These are phyloP conservation scores for Fraxinus velutina DNA, from an alignment of 305 asterid species.

Conservation along the genomic window DNA sequence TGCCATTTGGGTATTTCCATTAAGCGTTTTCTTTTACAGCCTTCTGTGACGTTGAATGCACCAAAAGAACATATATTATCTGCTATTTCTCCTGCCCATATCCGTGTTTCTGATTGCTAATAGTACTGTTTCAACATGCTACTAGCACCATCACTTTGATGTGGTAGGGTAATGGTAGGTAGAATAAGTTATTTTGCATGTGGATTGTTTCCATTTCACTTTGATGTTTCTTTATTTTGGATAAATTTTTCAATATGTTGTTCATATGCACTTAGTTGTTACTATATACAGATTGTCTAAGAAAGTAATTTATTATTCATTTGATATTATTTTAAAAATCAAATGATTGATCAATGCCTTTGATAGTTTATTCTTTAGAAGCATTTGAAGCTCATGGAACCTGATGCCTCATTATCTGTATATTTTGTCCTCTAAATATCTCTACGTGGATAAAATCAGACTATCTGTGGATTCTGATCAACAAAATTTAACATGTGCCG, in stretches of 20 bases:
- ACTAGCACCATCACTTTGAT: background rate
- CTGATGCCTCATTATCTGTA: slow-evolving; percentile 15
- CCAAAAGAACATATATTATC: background rate
- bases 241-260: background rate
- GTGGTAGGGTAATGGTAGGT: background rate
- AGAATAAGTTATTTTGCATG: background rate
- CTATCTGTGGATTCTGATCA: slow-evolving; percentile 22
- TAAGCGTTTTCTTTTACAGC: background rate
- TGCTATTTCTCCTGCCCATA: background rate
- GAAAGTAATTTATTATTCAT: slow-evolving; percentile 5
- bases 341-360: background rate
- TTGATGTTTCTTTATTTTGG: background rate
- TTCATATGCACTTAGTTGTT: background rate
- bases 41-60: background rate
- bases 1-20: background rate
- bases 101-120: background rate
- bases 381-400: slow-evolving; percentile 16
- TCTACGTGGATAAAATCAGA: slow-evolving; percentile 12
- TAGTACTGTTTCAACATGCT: background rate
- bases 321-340: slow-evolving; percentile 8
- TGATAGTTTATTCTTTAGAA: slow-evolving; percentile 3
- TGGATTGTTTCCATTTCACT: background rate
- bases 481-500: slow-evolving; percentile 21
- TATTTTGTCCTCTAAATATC: slow-evolving; percentile 4
- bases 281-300: background rate